Evolutionary conservation across 2,329 filamentous ascomycete species (phyloP).

Genomic region (Harringtonia aguacate): DNA sequence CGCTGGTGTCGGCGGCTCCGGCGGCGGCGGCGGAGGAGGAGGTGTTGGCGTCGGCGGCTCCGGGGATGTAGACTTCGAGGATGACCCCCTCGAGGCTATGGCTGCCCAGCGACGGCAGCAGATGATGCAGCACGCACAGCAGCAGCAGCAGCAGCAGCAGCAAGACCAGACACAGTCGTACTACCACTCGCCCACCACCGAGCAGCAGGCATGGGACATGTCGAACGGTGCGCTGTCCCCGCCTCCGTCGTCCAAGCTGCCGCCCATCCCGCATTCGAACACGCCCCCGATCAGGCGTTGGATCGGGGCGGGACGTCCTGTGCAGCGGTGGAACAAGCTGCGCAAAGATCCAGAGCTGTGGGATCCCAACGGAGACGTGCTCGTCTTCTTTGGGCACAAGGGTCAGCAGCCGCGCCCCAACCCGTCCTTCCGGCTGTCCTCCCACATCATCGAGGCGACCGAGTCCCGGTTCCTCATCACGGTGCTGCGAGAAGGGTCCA

Average conservation of each 20-base stretch:
- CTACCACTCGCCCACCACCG: neutral
- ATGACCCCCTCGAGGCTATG: slow-evolving; percentile 9
- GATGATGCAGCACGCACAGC: slow-evolving; percentile 2
- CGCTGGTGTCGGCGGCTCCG: slow-evolving; percentile 7
- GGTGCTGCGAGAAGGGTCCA: slow-evolving; percentile 40
- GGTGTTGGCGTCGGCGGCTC: slow-evolving; percentile 7
- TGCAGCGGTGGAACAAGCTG: slow-evolving; percentile 45
- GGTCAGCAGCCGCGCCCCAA: slow-evolving; percentile 32
- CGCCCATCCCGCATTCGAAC: slow-evolving; percentile 25
- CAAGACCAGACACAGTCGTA: neutral
- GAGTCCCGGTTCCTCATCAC: slow-evolving; percentile 43
- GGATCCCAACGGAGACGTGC: slow-evolving; percentile 49
- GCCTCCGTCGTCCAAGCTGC: slow-evolving; percentile 32
- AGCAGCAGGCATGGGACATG: slow-evolving; percentile 16
- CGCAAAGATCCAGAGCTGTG: slow-evolving; percentile 50
- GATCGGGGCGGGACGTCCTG: slow-evolving; percentile 36
- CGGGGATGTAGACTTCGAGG: slow-evolving; percentile 11
- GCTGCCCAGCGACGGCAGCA: slow-evolving; percentile 4
- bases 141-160: slow-evolving; percentile 1
- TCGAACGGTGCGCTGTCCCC: slow-evolving; percentile 18
- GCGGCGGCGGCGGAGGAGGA: neutral
- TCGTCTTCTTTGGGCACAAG: slow-evolving; percentile 42
- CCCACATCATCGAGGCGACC: slow-evolving; percentile 46
- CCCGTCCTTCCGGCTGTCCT: slow-evolving; percentile 46
- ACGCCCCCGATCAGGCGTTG: slow-evolving; percentile 38